Percentiles rank a stretch among this genome's conserved stretches.
Conservation (phyloP, 108 stramenopile species). For the Skeletonema marinoi region DNA sequence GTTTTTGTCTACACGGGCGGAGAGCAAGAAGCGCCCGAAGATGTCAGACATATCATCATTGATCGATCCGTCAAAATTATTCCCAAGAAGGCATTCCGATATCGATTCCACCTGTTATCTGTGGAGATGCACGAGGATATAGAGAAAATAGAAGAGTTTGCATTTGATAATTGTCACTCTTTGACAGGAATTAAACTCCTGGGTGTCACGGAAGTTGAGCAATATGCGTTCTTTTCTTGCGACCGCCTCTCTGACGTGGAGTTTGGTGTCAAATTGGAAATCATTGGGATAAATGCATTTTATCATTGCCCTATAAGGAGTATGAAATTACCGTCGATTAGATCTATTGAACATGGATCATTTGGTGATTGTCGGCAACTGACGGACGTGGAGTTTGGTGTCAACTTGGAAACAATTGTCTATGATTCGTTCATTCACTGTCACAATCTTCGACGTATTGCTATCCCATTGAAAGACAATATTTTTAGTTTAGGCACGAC, state of each 20-base stretch:
- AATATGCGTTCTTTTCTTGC: not conserved
- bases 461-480: not conserved
- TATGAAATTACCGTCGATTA: not conserved
- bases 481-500: not conserved
- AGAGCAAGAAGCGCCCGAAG: not conserved
- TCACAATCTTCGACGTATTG: not conserved
- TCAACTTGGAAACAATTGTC: not conserved
- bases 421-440: not conserved
- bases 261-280: not conserved
- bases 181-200: not conserved
- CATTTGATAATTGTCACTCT: not conserved
- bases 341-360: not conserved
- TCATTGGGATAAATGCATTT: not conserved
- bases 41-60: not conserved
- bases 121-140: not conserved
- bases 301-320: not conserved
- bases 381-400: not conserved
- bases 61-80: not conserved
- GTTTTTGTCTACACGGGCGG: not conserved
- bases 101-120: not conserved
- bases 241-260: not conserved
- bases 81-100: not conserved
- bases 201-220: not conserved
- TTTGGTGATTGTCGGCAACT: not conserved
- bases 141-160: not conserved